phyloP scores from a whole-genome alignment of 768 basidiomycete genomes.

The Gymnopilus dilepis region DNA sequence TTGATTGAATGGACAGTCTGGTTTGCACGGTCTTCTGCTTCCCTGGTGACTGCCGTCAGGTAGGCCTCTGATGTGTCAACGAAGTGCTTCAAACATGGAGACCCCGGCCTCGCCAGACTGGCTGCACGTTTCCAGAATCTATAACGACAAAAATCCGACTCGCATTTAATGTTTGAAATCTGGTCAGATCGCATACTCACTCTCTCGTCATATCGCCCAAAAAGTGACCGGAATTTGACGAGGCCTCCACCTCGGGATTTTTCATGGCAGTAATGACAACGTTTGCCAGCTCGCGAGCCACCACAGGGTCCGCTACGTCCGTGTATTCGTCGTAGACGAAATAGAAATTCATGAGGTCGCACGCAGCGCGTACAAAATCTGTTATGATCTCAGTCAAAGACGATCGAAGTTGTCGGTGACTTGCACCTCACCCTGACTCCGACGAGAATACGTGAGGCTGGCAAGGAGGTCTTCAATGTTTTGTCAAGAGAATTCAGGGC shows the following conservation, averaged over 20 bases:
- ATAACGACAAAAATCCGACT: not conserved
- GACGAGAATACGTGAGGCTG: slow-evolving; percentile 24
- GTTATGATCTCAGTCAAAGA: not conserved
- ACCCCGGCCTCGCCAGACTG: slow-evolving; percentile 14
- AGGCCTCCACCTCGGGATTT: slow-evolving; percentile 37
- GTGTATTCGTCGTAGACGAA: slow-evolving; percentile 58
- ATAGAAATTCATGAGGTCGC: slow-evolving; percentile 57
- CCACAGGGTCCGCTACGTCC: slow-evolving; percentile 40
- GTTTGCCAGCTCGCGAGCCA: slow-evolving; percentile 35
- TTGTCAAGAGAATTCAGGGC: no score
- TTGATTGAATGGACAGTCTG: slow-evolving; percentile 49
- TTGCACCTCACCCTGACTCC: slow-evolving; percentile 12
- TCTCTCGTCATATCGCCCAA: slow-evolving; percentile 42
- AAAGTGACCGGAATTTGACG: slow-evolving; percentile 32
- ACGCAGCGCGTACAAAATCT: slow-evolving; percentile 28
- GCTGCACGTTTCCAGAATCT: slow-evolving; percentile 30
- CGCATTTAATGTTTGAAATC: no score
- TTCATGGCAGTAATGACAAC: slow-evolving; percentile 45
- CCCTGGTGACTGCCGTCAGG: slow-evolving; percentile 45
- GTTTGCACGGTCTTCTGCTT: slow-evolving; percentile 47
- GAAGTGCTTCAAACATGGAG: slow-evolving; percentile 30
- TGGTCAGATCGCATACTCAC: slow-evolving; percentile 35
- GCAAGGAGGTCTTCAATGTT: slow-evolving; percentile 20
- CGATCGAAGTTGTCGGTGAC: not conserved
- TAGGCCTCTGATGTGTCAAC: slow-evolving; percentile 47